Percentiles rank a stretch among this genome's conserved stretches.
These are phyloP conservation scores for Trametes cubensis DNA, from an alignment of 768 basidiomycete species.

Conservation along the genomic window DNA sequence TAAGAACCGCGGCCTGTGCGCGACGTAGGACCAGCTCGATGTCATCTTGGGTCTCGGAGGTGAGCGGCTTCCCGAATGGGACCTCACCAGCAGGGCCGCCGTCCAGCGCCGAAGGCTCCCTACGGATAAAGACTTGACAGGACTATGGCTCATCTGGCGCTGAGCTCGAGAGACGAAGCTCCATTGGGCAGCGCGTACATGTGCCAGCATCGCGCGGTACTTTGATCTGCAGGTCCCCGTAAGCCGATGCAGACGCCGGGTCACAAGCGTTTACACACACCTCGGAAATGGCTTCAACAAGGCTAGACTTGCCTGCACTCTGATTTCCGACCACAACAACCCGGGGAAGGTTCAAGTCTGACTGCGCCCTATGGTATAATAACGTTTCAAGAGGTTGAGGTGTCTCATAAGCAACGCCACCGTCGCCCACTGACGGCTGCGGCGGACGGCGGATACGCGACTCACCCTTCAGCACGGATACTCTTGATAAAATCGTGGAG, in stretches of 20 bases:
- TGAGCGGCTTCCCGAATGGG: constrained; percentile 47
- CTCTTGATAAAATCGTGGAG: constrained; percentile 22
- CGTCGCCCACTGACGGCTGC: neutral
- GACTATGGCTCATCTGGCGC: constrained; percentile 19
- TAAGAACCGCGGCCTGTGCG: constrained; percentile 64
- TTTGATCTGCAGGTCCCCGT: constrained; percentile 20
- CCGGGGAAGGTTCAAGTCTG: constrained; percentile 50
- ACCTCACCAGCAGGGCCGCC: constrained; percentile 31
- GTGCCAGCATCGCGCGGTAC: constrained; percentile 40
- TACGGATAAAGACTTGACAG: constrained; percentile 47
- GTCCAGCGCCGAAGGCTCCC: constrained; percentile 37
- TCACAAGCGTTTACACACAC: constrained; percentile 43
- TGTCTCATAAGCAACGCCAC: neutral
- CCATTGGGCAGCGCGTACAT: constrained; percentile 47
- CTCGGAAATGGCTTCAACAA: constrained; percentile 54
- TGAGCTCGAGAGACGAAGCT: constrained; percentile 36
- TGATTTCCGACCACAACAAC: constrained; percentile 56
- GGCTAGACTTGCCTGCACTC: constrained; percentile 49
- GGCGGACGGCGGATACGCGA: constrained; percentile 31
- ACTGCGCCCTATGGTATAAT: constrained; percentile 38
- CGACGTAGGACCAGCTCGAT: constrained; percentile 61
- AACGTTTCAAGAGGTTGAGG: neutral
- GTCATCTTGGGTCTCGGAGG: constrained; percentile 36
- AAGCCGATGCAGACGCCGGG: no score
- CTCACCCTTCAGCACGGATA: constrained; percentile 16